Evolutionary conservation across 148 eudicot genomes (phyloP), one percentile per base, ranked within the genome.

Genomic region (Bassia scoparia): DNA sequence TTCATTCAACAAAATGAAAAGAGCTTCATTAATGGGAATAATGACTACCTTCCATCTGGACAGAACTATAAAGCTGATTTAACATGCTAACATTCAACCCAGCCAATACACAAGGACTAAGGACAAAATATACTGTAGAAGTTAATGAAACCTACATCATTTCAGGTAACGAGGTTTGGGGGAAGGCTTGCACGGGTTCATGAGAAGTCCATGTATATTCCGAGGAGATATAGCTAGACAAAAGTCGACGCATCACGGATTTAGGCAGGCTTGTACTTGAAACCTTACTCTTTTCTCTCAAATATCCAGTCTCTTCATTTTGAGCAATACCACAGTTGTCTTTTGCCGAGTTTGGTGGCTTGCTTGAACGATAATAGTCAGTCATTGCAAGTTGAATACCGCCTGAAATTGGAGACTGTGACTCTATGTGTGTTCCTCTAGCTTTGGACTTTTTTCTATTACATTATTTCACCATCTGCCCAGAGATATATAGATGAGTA

Each of bases 201-300:
- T 66, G 12, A n/a, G n/a, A 43, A 26, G 69, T 24, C 53, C 6
- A 18, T 18, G 21, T 16, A 20, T 66, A 43, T 44, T 43, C 35
- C 5, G 52, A 16, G 27, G 20, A 29, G 23, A 61, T 68, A 14
- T 77, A 90, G 35, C 67, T 80, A 27, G 91, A 90, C 72, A 95
- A 77, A 59, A 95, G 93, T 4, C 87, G 79, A 44, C 98, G 91
- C 75, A 92, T 89, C 55, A 72, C 93, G 71, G 98, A 89, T 85
- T 95, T 95, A 41, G 97, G 81, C 72, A 88, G 77, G 38, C 72
- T 87, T 43, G 78, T 54, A 68, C 79, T 79, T 26, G 84, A 43
- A 29, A 26, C 77, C 76, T 74, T 80, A 64, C 80, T 80, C 79
- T 83, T 88, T 48, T 67, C 86, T 77, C 72, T 77, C 61, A 81